phyloP scores from a whole-genome alignment of 2,329 filamentous ascomycete species.

The Lachnellula hyalina region DNA sequence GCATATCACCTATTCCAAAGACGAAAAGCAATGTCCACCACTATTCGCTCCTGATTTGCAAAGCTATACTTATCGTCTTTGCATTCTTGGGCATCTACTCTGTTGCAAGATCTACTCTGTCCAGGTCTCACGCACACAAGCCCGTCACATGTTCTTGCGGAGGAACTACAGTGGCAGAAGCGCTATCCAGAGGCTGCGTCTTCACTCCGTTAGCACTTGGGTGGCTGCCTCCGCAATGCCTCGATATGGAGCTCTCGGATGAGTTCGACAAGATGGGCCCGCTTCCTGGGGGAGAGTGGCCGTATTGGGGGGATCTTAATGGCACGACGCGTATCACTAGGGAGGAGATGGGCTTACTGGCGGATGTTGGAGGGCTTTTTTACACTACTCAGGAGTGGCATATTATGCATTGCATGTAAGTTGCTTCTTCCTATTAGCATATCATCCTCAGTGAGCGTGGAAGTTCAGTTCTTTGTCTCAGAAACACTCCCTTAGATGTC shows the following conservation, averaged over 20 bases:
- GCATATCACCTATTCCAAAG: not conserved
- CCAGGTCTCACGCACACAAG: not conserved
- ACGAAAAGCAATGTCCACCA: not conserved
- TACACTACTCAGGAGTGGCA: conserved; percentile 30
- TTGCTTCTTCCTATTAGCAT: not conserved
- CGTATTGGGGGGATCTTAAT: conserved; percentile 29
- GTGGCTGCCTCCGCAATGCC: conserved; percentile 34
- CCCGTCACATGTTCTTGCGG: conserved; percentile 13
- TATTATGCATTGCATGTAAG: conserved; percentile 29
- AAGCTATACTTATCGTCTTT: not conserved
- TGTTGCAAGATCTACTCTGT: not conserved
- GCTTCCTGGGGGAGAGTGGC: conserved; percentile 29
- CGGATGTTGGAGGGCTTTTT: conserved; percentile 16
- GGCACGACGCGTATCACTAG: conserved; percentile 16
- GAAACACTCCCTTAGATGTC: too few relatives aligned
- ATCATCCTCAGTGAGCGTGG: not conserved
- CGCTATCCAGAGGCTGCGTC: conserved; percentile 25
- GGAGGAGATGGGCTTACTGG: conserved; percentile 19
- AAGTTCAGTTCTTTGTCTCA: too few relatives aligned
- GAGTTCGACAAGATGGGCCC: conserved; percentile 31
- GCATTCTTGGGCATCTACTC: conserved; percentile 1
- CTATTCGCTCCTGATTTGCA: not conserved
- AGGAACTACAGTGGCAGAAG: conserved; percentile 29
- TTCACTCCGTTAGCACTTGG: conserved; percentile 33
- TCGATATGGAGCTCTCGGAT: conserved; percentile 30